Evolutionary conservation across 2,329 filamentous ascomycete species (phyloP), one percentile per base, ranked within the genome.

Genomic region (Colletotrichum trifolii): DNA sequence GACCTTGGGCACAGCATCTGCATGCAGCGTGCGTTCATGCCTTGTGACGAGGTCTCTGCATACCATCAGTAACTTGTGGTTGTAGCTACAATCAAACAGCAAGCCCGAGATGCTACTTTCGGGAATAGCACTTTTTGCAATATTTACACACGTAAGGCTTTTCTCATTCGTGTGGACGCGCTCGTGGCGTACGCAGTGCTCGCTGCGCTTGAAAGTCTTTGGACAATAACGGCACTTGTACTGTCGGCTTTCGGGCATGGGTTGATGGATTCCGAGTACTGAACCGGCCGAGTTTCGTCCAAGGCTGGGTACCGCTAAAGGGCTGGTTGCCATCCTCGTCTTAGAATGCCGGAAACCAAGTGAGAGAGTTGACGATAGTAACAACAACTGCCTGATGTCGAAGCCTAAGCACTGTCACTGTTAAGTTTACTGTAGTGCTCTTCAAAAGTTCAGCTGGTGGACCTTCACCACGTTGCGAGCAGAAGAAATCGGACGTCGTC

Each of bases 121-220:
- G 45, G 15, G 43, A 54, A 13, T 60, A 60, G 5, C 15, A 55
- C 15, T 49, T 55, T 10, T 40, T 15, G 36, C 50, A 60, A 12
- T 42, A 34, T 15, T 38, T 43, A 17, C 52, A 61, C 7, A 43
- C 15, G 11, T 48, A 56, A 12, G 53, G 38, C 59, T 61, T 45
- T 61, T 45, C 39, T 57, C 38, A 3, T 57, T 61, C 10, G 52
- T 45, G 38, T 49, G 59, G 12, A 33, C 43, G 35, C 53, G 38
- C 45, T 61, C 45, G 9, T 50, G 45, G 10, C 38, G 45, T 6
- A 61, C 45, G 12, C 50, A 45, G 8, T 61, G 52, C 38, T 57
- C 59, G 33, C 45, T 57, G 15, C 53, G 45, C 34, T 57, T 50
- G 38, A 61, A 61, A 46, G 34, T 11, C 10, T 61, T 61, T 11